A percentile compares a stretch with the other conserved stretches of the same genome.
These are phyloP conservation scores for Davidsoniella neocaledoniae DNA, from an alignment of 2,329 filamentous ascomycete genomes.

Conservation along the genomic window DNA sequence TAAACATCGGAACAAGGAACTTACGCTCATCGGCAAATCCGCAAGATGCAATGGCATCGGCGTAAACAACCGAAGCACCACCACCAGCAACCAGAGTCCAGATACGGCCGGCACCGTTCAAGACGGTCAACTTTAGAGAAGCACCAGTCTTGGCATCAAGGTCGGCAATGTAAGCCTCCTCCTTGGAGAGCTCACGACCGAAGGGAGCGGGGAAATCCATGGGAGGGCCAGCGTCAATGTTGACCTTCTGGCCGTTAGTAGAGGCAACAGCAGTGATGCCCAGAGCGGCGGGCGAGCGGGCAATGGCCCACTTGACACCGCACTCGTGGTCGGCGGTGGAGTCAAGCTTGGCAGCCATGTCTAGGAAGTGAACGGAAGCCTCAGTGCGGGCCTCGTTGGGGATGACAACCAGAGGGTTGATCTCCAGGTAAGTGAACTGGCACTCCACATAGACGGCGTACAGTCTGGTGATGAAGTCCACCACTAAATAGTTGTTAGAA, in stretches of 20 bases:
- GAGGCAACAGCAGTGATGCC: constrained; percentile 55
- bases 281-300: constrained; percentile 74
- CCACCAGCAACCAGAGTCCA: constrained; percentile 98
- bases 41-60: constrained; percentile 91
- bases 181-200: constrained; percentile 94
- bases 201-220: constrained; percentile 99
- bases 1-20: background rate
- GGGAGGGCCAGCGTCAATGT: constrained; percentile 86
- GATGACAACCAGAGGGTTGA: constrained; percentile 97
- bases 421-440: constrained; percentile 99
- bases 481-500: constrained; percentile 28
- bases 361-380: constrained; percentile 91
- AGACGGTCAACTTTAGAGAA: constrained; percentile 92
- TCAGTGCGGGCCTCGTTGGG: constrained; percentile 86
- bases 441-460: constrained; percentile 99
- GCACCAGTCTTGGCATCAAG: constrained; percentile 99
- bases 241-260: constrained; percentile 57
- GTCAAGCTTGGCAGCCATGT: constrained; percentile 95
- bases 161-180: constrained; percentile 97
- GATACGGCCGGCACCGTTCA: constrained; percentile 80
- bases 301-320: constrained; percentile 96
- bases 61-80: constrained; percentile 98
- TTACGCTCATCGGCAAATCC: constrained; percentile 72
- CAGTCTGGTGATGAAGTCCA: constrained; percentile 96
- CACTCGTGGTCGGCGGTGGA: constrained; percentile 99